phyloP scores from a whole-genome alignment of 495 filamentous ascomycete genomes.

The Penicillium robsamsonii region DNA sequence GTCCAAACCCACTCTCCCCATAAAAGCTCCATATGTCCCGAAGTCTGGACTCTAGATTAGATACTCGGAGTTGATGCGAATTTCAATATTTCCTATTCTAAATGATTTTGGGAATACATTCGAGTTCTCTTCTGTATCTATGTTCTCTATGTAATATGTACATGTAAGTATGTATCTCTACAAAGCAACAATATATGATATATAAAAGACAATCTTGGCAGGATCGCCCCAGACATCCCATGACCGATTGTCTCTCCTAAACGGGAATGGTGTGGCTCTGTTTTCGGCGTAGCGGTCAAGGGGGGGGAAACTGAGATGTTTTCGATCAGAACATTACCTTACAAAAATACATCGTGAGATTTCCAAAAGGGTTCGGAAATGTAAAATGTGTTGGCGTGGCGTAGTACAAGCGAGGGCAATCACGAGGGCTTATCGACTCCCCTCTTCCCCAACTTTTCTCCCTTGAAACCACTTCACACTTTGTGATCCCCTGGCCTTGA shows the following conservation, averaged over 20 bases:
- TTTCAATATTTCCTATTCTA: neutral
- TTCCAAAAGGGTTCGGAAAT: neutral
- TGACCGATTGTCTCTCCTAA: constrained; percentile 21
- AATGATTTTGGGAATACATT: too few species aligned
- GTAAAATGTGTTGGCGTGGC: constrained; percentile 4
- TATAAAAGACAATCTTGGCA: neutral
- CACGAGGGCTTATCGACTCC: constrained; percentile 1
- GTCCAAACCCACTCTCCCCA: constrained; percentile 5
- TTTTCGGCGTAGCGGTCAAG: constrained; percentile 9
- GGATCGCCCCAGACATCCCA: constrained; percentile 20
- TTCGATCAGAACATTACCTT: constrained; percentile 3
- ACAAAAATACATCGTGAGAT: constrained; percentile 11
- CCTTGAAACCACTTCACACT: neutral
- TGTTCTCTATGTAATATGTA: neutral
- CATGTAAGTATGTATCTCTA: neutral
- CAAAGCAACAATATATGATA: neutral
- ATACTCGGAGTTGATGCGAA: constrained; percentile 8
- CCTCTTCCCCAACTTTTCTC: constrained; percentile 13
- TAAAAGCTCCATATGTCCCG: constrained; percentile 5
- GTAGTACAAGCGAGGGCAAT: constrained; percentile 7
- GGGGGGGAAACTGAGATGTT: neutral
- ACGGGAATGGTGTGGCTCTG: constrained; percentile 5
- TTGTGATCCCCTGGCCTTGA: neutral
- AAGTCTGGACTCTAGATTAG: neutral
- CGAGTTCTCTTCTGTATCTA: neutral